A percentile compares a stretch with the other conserved stretches of the same genome.
These are phyloP conservation scores for Neostapfia colusana DNA, from an alignment of 176 grass and related monocot species.

Conservation along the genomic window DNA sequence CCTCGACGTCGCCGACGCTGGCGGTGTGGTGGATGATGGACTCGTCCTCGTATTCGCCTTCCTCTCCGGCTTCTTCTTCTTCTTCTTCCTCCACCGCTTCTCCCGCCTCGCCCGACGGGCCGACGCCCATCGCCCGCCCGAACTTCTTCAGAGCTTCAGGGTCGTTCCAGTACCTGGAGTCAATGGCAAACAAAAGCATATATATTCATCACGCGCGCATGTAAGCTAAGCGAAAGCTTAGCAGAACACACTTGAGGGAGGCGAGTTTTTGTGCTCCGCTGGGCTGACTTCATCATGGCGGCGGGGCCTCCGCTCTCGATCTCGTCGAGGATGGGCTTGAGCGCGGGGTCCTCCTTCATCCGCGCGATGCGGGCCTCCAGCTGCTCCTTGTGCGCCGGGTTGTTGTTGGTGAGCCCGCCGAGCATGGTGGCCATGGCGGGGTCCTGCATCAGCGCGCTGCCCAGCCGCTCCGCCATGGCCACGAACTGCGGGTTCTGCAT, in stretches of 20 bases:
- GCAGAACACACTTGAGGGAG: background rate
- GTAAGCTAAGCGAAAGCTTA: background rate
- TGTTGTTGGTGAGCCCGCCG: slow-evolving; percentile 70
- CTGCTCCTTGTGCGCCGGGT: slow-evolving; percentile 72
- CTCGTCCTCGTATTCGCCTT: slow-evolving; percentile 73
- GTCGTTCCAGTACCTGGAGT: slow-evolving; percentile 88
- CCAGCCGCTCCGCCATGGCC: slow-evolving; percentile 80
- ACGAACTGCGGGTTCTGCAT: slow-evolving; percentile 95
- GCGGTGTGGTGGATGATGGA: slow-evolving; percentile 76
- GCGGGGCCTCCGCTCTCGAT: slow-evolving; percentile 82
- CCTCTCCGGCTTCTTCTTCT: slow-evolving; percentile 55
- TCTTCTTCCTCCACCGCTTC: slow-evolving; percentile 23
- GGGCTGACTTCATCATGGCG: slow-evolving; percentile 87
- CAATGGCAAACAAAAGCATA: background rate
- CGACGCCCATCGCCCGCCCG: slow-evolving; percentile 76
- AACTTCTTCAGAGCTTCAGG: slow-evolving; percentile 93
- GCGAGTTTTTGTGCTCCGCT: too few species aligned
- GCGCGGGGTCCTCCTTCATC: slow-evolving; percentile 80
- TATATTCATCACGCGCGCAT: background rate
- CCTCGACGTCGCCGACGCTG: slow-evolving; percentile 84
- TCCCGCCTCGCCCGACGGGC: slow-evolving; percentile 30
- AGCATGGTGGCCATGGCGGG: slow-evolving; percentile 73
- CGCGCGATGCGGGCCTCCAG: slow-evolving; percentile 67
- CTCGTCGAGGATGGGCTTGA: slow-evolving; percentile 96
- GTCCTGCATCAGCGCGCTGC: slow-evolving; percentile 95